Evolutionary conservation across 208 protist species (phyloP).

Genomic region (Jaenimonas drosophilae): DNA sequence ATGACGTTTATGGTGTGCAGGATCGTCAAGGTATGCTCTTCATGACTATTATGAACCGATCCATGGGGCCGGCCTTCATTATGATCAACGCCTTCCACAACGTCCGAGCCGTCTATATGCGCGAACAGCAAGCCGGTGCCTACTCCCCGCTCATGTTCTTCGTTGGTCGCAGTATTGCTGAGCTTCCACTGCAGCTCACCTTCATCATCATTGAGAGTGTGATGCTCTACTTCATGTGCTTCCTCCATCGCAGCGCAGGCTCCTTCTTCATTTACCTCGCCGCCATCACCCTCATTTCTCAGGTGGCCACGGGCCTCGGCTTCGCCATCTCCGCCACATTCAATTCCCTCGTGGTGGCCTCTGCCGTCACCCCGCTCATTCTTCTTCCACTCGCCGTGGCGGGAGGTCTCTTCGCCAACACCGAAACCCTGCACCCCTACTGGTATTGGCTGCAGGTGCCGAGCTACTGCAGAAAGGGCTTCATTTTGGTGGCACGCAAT

Average conservation of each 20-base stretch:
- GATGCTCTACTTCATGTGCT: conserved; percentile 60
- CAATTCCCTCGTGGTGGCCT: conserved; percentile 20
- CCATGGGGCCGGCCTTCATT: conserved; percentile 38
- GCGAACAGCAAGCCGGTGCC: conserved; percentile 54
- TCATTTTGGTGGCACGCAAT: conserved; percentile 50
- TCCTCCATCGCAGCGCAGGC: conserved; percentile 20
- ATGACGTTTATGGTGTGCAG: conserved; percentile 36
- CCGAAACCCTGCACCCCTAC: conserved; percentile 51
- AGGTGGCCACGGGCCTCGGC: conserved; percentile 38
- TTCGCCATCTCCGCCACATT: conserved; percentile 43
- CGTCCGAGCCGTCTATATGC: conserved; percentile 37
- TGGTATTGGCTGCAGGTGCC: conserved; percentile 77
- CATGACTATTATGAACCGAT: conserved; percentile 48
- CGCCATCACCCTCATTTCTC: conserved; percentile 27
- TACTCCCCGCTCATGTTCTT: conserved; percentile 60
- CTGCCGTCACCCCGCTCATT: conserved; percentile 39
- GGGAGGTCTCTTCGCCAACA: conserved; percentile 57
- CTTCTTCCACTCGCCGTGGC: conserved; percentile 48
- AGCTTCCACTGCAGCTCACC: conserved; percentile 40
- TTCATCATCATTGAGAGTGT: conserved; percentile 22
- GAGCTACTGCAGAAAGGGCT: conserved; percentile 58
- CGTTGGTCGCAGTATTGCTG: conserved; percentile 22
- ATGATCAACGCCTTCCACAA: conserved; percentile 43
- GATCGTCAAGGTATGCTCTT: conserved; percentile 62
- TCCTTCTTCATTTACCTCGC: conserved; percentile 60